Base-by-base conservation (phyloP, 305 asterid genomes). In the Ilex paraguariensis region DNA sequence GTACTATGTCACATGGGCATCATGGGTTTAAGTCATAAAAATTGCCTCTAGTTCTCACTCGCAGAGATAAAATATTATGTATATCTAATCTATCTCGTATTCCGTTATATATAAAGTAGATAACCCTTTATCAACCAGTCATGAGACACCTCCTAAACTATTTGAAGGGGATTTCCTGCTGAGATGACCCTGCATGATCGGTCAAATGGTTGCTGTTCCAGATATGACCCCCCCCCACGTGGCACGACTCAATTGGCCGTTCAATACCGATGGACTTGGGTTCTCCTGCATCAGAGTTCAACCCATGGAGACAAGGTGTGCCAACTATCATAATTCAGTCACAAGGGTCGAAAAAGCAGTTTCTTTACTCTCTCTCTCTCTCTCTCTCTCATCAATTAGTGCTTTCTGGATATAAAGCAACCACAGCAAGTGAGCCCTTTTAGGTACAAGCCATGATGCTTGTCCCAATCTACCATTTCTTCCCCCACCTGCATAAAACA, bases 221-320 rank as follows among this genome's bases (percentile, higher is more conserved):
- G 28, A 21, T 21, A 21, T 21, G 28, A n/a, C n/a, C n/a, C 28
- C 28, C 28, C 28, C 28, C 28, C 46, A 51, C 31, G 55, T 57
- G 61, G 44, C 57, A 39, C 53, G 31, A 48, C 54, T 54, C 36
- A 44, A 53, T 48, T 53, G 30, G 71, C 49, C n/a, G 50, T 12
- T 60, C 59, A 76, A 59, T 39, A 49, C 61, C 53, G 64, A 61
- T 31, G 28, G 33, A 36, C 48, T 31, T 40, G 66, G 71, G 55
- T 28, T 39, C 9, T 46, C 60, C 33, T 52, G 73, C 60, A 68
- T 55, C 69, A 56, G 71, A 65, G 16, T 52, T 44, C 60, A 52
- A 60, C 62, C 64, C 46, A 10, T 46, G 71, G 80, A 70, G 92
- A 87, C 89, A 84, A 75, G 72, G 84, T 70, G 84, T 78, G 81